Conservation (phyloP, 129 eudicot species). For the Flaveria ramosissima region DNA sequence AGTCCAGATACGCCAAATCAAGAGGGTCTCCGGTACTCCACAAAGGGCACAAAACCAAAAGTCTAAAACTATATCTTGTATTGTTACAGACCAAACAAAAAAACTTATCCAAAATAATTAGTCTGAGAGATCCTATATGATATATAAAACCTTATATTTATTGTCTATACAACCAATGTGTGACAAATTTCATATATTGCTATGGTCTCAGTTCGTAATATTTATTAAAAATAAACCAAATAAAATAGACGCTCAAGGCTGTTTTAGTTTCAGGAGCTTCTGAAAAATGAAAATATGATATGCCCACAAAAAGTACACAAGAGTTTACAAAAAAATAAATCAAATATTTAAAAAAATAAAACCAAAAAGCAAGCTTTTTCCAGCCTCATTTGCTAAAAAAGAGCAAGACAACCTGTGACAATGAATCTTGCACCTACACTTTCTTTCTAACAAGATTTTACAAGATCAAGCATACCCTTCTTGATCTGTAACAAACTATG, state of each 20-base stretch:
- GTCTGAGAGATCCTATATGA: too few species aligned
- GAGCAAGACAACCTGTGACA: slow-evolving; percentile 24
- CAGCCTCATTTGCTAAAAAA: slow-evolving; percentile 25
- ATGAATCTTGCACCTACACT: slow-evolving; percentile 21
- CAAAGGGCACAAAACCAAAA: too few species aligned
- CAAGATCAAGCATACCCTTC: slow-evolving; percentile 28
- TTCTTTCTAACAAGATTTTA: slow-evolving; percentile 23
- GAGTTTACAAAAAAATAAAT: slow-evolving; percentile 13
- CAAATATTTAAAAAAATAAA: slow-evolving; percentile 2
- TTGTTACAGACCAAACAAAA: too few species aligned
- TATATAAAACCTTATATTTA: too few species aligned
- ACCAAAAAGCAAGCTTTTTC: slow-evolving; percentile 8
- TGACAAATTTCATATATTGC: too few species aligned
- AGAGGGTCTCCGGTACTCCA: too few species aligned
- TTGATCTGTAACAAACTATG: slow-evolving; percentile 35
- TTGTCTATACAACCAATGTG: too few species aligned
- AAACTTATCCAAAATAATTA: too few species aligned
- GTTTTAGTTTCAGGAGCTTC: neutral
- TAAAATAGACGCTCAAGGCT: slow-evolving; percentile 11
- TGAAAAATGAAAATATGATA: neutral
- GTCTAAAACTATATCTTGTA: too few species aligned
- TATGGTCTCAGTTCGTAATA: neutral
- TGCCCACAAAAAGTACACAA: neutral
- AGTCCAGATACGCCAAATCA: too few species aligned
- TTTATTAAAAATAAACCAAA: neutral